Percentiles rank a stretch among this genome's conserved stretches.
These are phyloP conservation scores for Quercus alba DNA, from an alignment of 306 rosid genomes.

Conservation along the genomic window DNA sequence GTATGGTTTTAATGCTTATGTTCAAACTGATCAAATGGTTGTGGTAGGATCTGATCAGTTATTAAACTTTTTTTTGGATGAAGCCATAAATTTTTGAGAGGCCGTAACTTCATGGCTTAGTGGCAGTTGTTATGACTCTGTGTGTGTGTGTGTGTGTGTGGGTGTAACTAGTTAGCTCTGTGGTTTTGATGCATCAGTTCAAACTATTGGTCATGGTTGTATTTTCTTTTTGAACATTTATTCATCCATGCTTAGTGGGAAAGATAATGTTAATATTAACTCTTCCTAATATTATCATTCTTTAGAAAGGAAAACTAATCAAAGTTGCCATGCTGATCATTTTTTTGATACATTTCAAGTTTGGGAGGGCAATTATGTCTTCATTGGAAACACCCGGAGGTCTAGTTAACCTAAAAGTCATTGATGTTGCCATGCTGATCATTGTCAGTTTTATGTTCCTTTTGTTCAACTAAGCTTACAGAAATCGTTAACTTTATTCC, in stretches of 20 bases:
- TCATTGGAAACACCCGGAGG: too few relatives aligned
- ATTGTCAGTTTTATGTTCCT: neutral
- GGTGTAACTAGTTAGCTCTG: neutral
- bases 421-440: neutral
- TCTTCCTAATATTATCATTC: neutral
- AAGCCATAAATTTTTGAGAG: conserved; percentile 89
- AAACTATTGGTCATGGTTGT: neutral
- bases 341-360: too few relatives aligned
- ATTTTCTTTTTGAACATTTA: neutral
- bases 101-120: conserved; percentile 26
- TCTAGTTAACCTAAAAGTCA: too few relatives aligned
- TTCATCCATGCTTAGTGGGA: neutral
- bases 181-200: neutral
- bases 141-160: neutral
- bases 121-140: neutral
- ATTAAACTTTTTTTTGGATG: conserved; percentile 87
- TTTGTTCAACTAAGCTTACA: neutral
- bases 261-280: neutral
- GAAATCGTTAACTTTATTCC: too few relatives aligned
- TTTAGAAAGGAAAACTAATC: neutral
- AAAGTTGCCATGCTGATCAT: neutral
- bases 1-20: neutral
- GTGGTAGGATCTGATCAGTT: conserved; percentile 49
- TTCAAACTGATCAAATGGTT: neutral
- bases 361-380: too few relatives aligned